Base-by-base conservation (phyloP, 1,284 basidiomycete genomes). In the Takashimella tepidaria region DNA sequence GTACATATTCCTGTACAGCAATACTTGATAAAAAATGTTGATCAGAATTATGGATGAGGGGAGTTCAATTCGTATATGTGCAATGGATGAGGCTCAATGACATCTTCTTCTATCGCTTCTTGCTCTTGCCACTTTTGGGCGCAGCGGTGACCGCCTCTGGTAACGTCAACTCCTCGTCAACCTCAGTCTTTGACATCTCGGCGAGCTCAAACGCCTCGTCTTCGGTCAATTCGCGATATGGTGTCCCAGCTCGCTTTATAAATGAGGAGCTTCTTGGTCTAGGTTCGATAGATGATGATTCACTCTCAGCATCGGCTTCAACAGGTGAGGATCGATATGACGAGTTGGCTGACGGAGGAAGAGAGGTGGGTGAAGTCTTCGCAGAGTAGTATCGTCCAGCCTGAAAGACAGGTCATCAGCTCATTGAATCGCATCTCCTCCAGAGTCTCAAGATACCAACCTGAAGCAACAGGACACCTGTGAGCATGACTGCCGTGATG, bases 401-500 rank as follows among this genome's bases (percentile, higher is more conserved):
- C 70, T 73, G 54, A 19, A 27, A 40, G 45, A 47, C 27, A 10
- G 16, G 19, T 46, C 19, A 16, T 10, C 20, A 21, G 13, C 56
- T 24, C 52, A 52, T 46, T 21, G 19, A 26, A 41, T 24, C 20
- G 21, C 19, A 31, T 12, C 10, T n/a, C 3, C 3, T 41, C 21
- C 4, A 20, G 16, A 19, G n/a, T 41, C 10, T 24, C 19, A 10
- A 3, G 5, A 16, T 16, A 55, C 68, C 42, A 46, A 68, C 71
- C 58, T 74, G 72, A 12, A 74, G 63, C n/a, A 67, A 51, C 66
- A 74, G 69, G 54, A 74, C 64, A 31, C 72, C 72, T 0, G 72
- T 74, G 20, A 74, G 61, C 72, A 74, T 74, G 49, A 74, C 70
- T 2, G 70, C 64, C 4, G 70, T 70, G 55, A 72, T 74, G 56